Percentiles rank a stretch among this genome's conserved stretches.
These are phyloP conservation scores for Vitis hybrid DNA, from an alignment of 177 flowering plant species.

Conservation along the genomic window DNA sequence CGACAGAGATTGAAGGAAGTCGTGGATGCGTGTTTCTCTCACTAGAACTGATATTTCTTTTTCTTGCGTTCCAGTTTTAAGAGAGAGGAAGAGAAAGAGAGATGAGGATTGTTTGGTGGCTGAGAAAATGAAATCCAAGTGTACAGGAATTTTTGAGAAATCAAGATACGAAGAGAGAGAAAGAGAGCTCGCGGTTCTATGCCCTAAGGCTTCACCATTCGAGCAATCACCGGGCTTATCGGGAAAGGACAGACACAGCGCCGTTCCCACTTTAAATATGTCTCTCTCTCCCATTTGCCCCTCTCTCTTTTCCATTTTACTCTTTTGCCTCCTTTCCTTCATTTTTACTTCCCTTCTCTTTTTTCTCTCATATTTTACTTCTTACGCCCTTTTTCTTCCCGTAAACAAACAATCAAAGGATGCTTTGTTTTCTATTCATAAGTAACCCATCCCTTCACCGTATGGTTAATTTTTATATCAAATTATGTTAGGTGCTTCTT, in stretches of 20 bases:
- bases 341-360: background rate
- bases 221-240: constrained; percentile 57
- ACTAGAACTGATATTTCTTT: background rate
- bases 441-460: no score
- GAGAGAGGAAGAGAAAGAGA: constrained; percentile 10
- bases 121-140: constrained; percentile 13
- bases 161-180: constrained; percentile 2
- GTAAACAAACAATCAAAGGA: no score
- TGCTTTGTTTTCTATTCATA: no score
- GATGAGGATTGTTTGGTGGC: constrained; percentile 17
- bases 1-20: background rate
- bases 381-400: no score
- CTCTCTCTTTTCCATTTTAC: background rate
- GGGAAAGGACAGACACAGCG: constrained; percentile 54
- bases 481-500: no score
- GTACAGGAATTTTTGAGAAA: constrained; percentile 13
- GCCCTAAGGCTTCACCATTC: constrained; percentile 34
- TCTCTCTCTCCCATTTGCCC: constrained; percentile 10
- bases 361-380: background rate
- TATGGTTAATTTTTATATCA: no score
- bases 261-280: constrained; percentile 35
- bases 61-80: background rate
- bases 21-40: background rate
- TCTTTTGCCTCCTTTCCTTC: background rate
- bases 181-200: constrained; percentile 19